phyloP scores from a whole-genome alignment of 2,329 filamentous ascomycete species.

The Penicillium sp. region DNA sequence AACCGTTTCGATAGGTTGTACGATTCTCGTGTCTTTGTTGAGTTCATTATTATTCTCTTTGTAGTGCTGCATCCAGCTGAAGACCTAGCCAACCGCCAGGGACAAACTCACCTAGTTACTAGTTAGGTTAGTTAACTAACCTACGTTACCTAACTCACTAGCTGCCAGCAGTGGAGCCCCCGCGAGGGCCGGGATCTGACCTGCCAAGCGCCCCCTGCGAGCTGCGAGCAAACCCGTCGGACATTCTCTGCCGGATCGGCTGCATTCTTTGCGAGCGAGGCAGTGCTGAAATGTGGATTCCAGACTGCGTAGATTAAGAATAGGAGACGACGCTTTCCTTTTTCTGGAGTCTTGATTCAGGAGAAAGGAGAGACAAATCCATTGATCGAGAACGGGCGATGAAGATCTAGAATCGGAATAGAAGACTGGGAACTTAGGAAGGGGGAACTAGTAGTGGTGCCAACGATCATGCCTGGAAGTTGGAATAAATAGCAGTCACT shows the following conservation, averaged over 20 bases:
- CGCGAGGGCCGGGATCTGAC: slow-evolving; percentile 4
- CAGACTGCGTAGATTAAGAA: background rate
- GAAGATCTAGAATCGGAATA: background rate
- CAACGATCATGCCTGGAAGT: background rate
- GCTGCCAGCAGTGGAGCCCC: background rate
- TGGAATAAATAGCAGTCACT: slow-evolving; percentile 1
- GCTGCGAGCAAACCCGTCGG: background rate
- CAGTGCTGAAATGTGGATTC: slow-evolving; percentile 20
- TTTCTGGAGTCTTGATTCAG: background rate
- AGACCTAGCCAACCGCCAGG: background rate
- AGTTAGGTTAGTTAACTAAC: background rate
- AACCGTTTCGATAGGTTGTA: too few relatives aligned
- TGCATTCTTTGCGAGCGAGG: slow-evolving; percentile 22
- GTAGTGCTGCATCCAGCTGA: background rate
- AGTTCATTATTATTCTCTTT: background rate
- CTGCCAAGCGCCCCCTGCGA: slow-evolving; percentile 24
- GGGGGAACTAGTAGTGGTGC: background rate
- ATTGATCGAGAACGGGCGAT: background rate
- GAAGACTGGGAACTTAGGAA: too few relatives aligned
- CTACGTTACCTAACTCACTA: background rate
- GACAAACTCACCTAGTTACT: background rate
- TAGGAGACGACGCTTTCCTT: background rate
- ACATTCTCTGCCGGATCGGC: slow-evolving; percentile 21
- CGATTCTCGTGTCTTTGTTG: too few relatives aligned
- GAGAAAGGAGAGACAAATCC: background rate